Evolutionary conservation across 164 flowering plant genomes (phyloP).

Genomic region (Kalanchoe fedtschenkoi): DNA sequence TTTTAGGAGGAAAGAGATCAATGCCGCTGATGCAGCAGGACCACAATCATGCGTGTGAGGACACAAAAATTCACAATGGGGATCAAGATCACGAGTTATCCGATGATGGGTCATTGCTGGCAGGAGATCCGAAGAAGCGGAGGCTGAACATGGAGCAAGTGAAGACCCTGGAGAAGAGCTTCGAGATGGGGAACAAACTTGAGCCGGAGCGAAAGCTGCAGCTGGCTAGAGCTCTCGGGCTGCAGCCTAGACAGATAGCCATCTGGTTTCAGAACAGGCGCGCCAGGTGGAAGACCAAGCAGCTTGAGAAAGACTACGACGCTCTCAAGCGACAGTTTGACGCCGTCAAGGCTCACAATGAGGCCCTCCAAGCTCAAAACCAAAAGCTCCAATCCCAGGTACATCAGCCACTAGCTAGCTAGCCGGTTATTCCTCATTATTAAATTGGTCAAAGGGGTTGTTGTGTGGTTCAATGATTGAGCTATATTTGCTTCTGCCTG

Average conservation of each 20-base stretch:
- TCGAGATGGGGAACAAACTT: conserved; percentile 80
- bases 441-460: no score
- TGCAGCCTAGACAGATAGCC: conserved; percentile 82
- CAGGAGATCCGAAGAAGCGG: conserved; percentile 61
- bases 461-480: no score
- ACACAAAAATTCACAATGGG: conserved; percentile 4
- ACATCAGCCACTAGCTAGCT: not conserved
- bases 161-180: conserved; percentile 75
- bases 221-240: conserved; percentile 67
- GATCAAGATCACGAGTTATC: conserved; percentile 44
- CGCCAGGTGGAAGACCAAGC: conserved; percentile 92
- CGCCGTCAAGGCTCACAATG: conserved; percentile 60
- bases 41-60: conserved; percentile 20
- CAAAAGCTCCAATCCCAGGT: conserved; percentile 72
- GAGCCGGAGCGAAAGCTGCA: conserved; percentile 89
- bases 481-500: no score
- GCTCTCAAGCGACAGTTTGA: conserved; percentile 63
- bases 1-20: conserved; percentile 61
- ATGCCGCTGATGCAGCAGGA: conserved; percentile 51
- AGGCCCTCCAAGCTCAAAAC: conserved; percentile 62
- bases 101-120: conserved; percentile 31
- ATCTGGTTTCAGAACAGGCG: conserved; percentile 89
- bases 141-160: conserved; percentile 77
- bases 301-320: conserved; percentile 80
- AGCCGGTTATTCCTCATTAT: no score